phyloP scores from a whole-genome alignment of 768 basidiomycete species.

The Macrolepiota fuliginosa region DNA sequence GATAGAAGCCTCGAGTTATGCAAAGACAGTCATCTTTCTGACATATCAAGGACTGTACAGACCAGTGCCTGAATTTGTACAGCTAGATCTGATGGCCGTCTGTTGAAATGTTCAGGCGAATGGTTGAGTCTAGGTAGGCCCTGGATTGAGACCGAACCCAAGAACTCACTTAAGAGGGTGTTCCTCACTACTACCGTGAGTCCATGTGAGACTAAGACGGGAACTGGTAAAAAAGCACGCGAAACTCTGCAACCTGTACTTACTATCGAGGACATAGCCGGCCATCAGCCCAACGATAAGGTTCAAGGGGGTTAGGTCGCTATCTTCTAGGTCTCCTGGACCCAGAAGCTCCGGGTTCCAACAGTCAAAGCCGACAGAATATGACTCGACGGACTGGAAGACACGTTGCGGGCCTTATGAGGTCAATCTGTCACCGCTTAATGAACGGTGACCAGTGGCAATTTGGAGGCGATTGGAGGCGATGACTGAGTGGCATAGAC shows the following conservation, averaged over 20 bases:
- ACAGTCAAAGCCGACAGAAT: constrained; percentile 3
- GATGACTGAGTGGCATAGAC: background rate
- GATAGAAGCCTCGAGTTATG: background rate
- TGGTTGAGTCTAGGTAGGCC: background rate
- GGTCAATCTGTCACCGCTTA: background rate
- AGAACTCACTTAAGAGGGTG: no score
- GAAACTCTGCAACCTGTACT: no score
- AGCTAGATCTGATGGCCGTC: background rate
- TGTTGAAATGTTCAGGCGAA: background rate
- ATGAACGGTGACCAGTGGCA: background rate
- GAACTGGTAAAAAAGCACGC: background rate
- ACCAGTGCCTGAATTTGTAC: background rate
- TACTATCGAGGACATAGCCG: no score
- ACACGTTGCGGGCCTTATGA: background rate
- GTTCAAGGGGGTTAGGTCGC: no score
- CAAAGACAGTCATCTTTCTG: background rate
- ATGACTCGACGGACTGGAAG: background rate
- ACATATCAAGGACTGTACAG: background rate
- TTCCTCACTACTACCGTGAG: background rate
- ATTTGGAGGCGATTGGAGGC: background rate
- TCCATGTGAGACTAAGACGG: background rate
- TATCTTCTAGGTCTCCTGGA: background rate
- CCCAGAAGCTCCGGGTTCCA: background rate
- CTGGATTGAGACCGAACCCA: background rate
- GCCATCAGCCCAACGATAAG: no score